These are phyloP conservation scores for Hypoxylon sp. DNA, from an alignment of 2,329 filamentous ascomycete genomes.

Conservation along the genomic window DNA sequence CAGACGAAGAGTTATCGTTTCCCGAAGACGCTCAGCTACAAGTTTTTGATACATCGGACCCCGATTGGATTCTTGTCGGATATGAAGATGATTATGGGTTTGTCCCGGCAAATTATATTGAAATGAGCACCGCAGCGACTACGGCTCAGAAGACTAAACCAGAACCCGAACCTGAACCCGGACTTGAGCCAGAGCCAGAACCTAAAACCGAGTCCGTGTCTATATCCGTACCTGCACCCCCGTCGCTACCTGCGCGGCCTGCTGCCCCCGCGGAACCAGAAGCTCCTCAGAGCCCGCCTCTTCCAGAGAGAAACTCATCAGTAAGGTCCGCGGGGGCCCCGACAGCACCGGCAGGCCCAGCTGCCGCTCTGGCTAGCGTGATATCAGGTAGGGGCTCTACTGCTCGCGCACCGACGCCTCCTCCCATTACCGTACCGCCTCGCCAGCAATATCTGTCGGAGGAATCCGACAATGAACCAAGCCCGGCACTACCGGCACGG, in stretches of 20 bases:
- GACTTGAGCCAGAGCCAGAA: conserved; percentile 59
- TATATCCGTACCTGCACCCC: conserved; percentile 53
- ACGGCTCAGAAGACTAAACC: conserved; percentile 53
- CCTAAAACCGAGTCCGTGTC: conserved; percentile 54
- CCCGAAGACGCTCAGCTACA: conserved; percentile 86
- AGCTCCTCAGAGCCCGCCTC: conserved; percentile 57
- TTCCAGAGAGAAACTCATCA: conserved; percentile 56
- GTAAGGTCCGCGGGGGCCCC: conserved; percentile 52
- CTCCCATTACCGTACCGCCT: conserved; percentile 64
- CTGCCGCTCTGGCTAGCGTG: conserved; percentile 69
- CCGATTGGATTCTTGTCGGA: conserved; percentile 96
- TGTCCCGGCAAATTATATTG: conserved; percentile 96
- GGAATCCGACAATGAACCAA: conserved; percentile 76
- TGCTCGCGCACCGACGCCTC: conserved; percentile 63
- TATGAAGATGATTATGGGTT: conserved; percentile 90
- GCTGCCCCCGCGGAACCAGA: conserved; percentile 55
- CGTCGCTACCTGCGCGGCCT: conserved; percentile 63
- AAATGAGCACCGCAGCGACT: conserved; percentile 67
- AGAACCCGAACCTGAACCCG: conserved; percentile 55
- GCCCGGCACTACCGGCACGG: conserved; percentile 59
- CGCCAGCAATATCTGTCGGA: conserved; percentile 74
- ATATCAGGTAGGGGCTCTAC: conserved; percentile 64
- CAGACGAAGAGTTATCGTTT: conserved; percentile 97
- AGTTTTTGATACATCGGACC: conserved; percentile 91
- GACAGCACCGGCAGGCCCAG: conserved; percentile 57